Evolutionary conservation across 495 filamentous ascomycete species (phyloP).

Genomic region (Penicillium silybi): DNA sequence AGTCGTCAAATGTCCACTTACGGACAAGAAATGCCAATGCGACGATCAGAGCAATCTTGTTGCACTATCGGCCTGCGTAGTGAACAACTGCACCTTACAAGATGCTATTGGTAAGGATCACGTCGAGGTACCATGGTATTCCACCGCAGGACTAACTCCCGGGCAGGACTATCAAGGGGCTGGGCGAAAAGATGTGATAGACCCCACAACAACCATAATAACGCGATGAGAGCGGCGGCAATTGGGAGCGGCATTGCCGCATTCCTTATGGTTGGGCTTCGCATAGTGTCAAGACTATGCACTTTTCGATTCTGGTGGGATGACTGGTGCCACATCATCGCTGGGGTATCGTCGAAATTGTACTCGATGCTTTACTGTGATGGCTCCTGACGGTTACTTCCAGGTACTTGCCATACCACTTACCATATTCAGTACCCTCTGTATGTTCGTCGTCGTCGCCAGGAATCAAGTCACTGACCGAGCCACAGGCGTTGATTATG

Average conservation of each 20-base stretch:
- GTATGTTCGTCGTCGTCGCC: background rate
- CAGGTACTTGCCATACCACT: slow-evolving; percentile 5
- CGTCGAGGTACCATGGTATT: background rate
- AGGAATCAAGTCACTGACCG: background rate
- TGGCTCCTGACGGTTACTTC: background rate
- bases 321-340: slow-evolving; percentile 10
- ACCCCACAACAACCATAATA: slow-evolving; percentile 9
- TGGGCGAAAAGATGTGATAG: slow-evolving; percentile 6
- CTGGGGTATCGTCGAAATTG: slow-evolving; percentile 5
- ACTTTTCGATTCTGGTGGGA: slow-evolving; percentile 14
- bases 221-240: background rate
- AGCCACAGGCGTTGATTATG: background rate
- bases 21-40: background rate
- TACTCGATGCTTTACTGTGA: background rate
- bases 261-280: slow-evolving; percentile 1
- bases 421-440: slow-evolving; percentile 2
- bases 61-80: background rate
- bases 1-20: background rate
- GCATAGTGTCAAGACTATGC: slow-evolving; percentile 4
- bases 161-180: background rate
- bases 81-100: background rate
- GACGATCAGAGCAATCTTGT: background rate
- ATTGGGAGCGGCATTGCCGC: background rate
- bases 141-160: background rate
- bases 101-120: background rate